These are phyloP conservation scores for Phoma sp. DNA, from an alignment of 2,329 filamentous ascomycete genomes.

Conservation along the genomic window DNA sequence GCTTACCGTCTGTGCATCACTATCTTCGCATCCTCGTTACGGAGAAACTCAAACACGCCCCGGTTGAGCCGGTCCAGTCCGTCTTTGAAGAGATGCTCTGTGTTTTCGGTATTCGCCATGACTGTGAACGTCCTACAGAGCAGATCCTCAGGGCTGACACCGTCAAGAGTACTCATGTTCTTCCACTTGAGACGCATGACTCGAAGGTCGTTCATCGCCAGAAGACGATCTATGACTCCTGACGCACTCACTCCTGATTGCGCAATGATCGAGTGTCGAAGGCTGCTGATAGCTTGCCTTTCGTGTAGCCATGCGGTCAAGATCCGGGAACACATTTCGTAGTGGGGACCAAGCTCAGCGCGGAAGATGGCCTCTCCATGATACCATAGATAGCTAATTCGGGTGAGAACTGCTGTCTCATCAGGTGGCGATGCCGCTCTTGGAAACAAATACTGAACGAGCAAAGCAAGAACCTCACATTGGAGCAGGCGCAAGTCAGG, in stretches of 20 bases:
- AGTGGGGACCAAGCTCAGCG: constrained; percentile 33
- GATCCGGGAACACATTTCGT: constrained; percentile 37
- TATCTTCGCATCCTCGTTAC: constrained; percentile 42
- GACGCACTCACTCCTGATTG: constrained; percentile 33
- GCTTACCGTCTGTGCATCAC: constrained; percentile 33
- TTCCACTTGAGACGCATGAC: constrained; percentile 46
- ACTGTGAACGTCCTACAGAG: constrained; percentile 39
- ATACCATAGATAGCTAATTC: constrained; percentile 39
- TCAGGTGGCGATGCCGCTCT: constrained; percentile 30
- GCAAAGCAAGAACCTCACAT: constrained; percentile 40
- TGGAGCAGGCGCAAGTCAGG: constrained; percentile 36
- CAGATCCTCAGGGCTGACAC: constrained; percentile 42
- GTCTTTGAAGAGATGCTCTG: constrained; percentile 44
- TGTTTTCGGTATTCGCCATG: constrained; percentile 44
- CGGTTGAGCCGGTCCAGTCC: constrained; percentile 38
- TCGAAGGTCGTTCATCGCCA: constrained; percentile 45
- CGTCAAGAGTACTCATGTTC: constrained; percentile 43
- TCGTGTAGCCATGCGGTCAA: constrained; percentile 42
- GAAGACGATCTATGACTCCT: constrained; percentile 39
- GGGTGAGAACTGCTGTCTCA: constrained; percentile 33
- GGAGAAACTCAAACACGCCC: constrained; percentile 40
- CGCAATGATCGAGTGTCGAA: constrained; percentile 30
- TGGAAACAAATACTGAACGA: constrained; percentile 42
- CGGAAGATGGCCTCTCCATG: constrained; percentile 34
- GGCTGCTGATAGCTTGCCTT: constrained; percentile 36